Evolutionary conservation across 2,329 filamentous ascomycete species (phyloP).

Genomic region (Salinomyces thailandicus): DNA sequence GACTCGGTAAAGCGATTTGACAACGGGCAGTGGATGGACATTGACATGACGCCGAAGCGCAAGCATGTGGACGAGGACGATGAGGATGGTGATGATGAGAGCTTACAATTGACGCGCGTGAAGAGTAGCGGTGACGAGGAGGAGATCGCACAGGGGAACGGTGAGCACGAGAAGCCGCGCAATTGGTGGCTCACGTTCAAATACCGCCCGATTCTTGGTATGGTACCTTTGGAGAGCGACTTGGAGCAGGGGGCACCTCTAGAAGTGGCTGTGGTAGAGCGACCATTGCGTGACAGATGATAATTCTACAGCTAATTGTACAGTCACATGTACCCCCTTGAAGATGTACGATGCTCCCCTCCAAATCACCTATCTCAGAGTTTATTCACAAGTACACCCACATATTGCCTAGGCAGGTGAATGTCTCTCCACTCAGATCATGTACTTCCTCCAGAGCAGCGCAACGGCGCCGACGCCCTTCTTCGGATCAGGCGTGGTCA

Average conservation of each 20-base stretch:
- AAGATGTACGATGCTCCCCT: too few relatives aligned
- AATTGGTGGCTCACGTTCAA: constrained; percentile 76
- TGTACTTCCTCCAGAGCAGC: not conserved
- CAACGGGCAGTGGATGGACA: constrained; percentile 20
- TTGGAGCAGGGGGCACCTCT: constrained; percentile 31
- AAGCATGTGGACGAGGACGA: constrained; percentile 34
- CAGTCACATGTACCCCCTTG: too few relatives aligned
- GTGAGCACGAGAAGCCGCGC: constrained; percentile 5
- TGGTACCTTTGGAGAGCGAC: constrained; percentile 43
- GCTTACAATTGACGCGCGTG: constrained; percentile 20
- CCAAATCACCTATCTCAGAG: too few relatives aligned
- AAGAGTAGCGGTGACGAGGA: constrained; percentile 6
- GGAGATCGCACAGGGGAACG: constrained; percentile 20
- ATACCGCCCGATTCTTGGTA: constrained; percentile 84
- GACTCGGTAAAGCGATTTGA: constrained; percentile 18
- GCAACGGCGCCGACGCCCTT: constrained; percentile 1
- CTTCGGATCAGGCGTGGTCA: not conserved
- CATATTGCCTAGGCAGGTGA: too few relatives aligned
- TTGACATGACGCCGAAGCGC: constrained; percentile 26
- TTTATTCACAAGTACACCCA: too few relatives aligned
- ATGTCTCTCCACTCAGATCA: too few relatives aligned
- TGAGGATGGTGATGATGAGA: constrained; percentile 29
- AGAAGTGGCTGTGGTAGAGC: constrained; percentile 81
- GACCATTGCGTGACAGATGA: constrained; percentile 42
- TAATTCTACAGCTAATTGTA: not conserved